These are phyloP conservation scores for Plasmodium malariae DNA, from an alignment of 169 alveolate species.

Conservation along the genomic window DNA sequence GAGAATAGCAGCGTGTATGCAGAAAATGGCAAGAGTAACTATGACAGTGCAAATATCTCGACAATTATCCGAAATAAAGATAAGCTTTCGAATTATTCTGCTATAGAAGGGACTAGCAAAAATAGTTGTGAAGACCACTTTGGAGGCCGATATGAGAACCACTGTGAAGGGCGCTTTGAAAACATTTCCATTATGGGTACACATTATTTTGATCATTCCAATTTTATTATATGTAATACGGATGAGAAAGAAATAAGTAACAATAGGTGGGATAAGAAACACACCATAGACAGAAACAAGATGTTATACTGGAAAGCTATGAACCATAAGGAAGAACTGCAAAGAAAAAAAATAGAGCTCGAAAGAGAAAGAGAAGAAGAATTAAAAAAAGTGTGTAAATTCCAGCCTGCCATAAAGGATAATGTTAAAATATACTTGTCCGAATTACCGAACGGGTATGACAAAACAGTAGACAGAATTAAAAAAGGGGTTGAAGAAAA, in stretches of 20 bases:
- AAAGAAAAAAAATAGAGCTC: conserved; percentile 15
- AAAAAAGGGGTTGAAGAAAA: conserved; percentile 75
- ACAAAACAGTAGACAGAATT: conserved; percentile 55
- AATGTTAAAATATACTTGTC: conserved; percentile 54
- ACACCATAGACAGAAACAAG: conserved; percentile 26
- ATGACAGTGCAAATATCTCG: too few species aligned
- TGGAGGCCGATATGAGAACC: too few species aligned
- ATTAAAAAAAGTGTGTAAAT: conserved; percentile 49
- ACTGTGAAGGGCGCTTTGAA: too few species aligned
- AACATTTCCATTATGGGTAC: too few species aligned
- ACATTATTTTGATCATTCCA: too few species aligned
- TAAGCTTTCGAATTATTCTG: too few species aligned
- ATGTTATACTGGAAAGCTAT: conserved; percentile 54
- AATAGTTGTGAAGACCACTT: too few species aligned
- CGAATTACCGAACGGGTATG: conserved; percentile 57
- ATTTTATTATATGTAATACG: too few species aligned
- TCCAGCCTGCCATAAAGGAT: conserved; percentile 46
- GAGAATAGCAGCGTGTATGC: background rate
- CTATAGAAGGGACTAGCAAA: too few species aligned
- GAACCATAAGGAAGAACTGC: conserved; percentile 41
- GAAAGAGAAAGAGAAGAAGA: conserved; percentile 35
- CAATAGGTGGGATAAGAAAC: background rate
- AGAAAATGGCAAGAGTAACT: too few species aligned
- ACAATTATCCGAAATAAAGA: too few species aligned
- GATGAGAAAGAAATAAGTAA: background rate